These are phyloP conservation scores for Lentinula lateritia DNA, from an alignment of 768 basidiomycete genomes.

Conservation along the genomic window DNA sequence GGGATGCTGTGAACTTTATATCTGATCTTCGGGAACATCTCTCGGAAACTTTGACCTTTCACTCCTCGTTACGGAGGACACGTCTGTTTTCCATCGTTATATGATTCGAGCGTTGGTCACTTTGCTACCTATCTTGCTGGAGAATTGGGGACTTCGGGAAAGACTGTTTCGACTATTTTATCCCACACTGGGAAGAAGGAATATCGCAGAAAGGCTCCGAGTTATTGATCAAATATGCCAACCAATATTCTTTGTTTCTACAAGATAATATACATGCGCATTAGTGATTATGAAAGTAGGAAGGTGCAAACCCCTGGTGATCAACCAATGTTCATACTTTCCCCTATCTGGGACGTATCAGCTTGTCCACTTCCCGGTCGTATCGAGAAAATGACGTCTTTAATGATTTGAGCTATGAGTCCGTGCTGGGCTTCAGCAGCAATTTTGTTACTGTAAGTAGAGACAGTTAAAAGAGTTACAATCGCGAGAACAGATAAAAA, in stretches of 20 bases:
- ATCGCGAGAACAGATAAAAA: neutral
- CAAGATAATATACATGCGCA: neutral
- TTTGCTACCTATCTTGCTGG: neutral
- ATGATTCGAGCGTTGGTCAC: neutral
- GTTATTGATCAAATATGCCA: neutral
- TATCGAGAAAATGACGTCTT: slow-evolving; percentile 85
- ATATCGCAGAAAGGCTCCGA: neutral
- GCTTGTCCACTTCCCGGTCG: slow-evolving; percentile 27
- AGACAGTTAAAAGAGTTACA: neutral
- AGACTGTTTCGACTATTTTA: neutral
- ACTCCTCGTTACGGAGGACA: neutral
- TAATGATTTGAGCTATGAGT: slow-evolving; percentile 88
- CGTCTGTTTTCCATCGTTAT: neutral
- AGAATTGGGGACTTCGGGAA: neutral
- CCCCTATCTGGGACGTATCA: slow-evolving; percentile 25
- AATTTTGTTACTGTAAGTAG: slow-evolving; percentile 65
- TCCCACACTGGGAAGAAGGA: neutral
- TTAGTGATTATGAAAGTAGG: neutral
- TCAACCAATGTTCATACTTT: slow-evolving; percentile 45
- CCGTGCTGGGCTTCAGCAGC: slow-evolving; percentile 91
- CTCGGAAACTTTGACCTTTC: neutral
- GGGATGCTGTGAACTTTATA: slow-evolving; percentile 9
- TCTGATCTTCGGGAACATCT: slow-evolving; percentile 7
- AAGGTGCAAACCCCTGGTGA: neutral
- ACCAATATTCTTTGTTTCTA: neutral